A percentile compares a stretch with the other conserved stretches of the same genome.
phyloP scores from a whole-genome alignment of 768 basidiomycete species.

The Boletus coccyginus region DNA sequence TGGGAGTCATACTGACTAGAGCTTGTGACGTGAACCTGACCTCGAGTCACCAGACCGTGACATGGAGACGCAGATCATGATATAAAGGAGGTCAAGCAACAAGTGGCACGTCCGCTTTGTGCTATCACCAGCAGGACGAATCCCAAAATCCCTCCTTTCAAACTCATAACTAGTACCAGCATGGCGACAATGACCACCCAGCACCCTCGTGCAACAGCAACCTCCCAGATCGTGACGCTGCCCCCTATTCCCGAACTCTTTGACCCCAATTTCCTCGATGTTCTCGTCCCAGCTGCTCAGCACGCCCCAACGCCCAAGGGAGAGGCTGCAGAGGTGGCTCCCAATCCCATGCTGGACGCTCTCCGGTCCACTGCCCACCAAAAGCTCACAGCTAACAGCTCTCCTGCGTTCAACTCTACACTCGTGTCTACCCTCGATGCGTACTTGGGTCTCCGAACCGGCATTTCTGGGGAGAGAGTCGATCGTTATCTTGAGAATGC shows the following conservation, averaged over 20 bases:
- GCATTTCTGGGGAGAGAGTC: constrained; percentile 22
- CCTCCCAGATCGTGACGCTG: constrained; percentile 47
- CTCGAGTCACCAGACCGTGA: too few relatives aligned
- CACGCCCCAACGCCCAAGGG: neutral
- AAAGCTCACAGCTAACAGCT: constrained; percentile 48
- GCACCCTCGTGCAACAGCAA: constrained; percentile 1
- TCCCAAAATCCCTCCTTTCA: too few relatives aligned
- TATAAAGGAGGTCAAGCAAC: too few relatives aligned
- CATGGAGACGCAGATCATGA: too few relatives aligned
- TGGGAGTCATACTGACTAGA: too few relatives aligned
- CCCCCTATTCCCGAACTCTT: constrained; percentile 60
- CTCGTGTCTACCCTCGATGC: constrained; percentile 53
- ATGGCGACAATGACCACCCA: neutral
- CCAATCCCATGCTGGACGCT: constrained; percentile 56
- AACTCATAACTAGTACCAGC: neutral
- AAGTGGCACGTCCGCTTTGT: too few relatives aligned
- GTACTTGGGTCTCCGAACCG: constrained; percentile 42
- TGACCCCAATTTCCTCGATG: constrained; percentile 53
- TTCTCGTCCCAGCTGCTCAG: constrained; percentile 43
- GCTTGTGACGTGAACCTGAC: too few relatives aligned
- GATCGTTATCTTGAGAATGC: constrained; percentile 41
- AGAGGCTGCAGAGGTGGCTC: neutral
- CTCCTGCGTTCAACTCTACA: constrained; percentile 53
- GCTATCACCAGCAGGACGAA: too few relatives aligned
- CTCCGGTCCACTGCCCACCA: constrained; percentile 42